These are phyloP conservation scores for Gnomoniopsis smithogilvyi DNA, from an alignment of 2,329 filamentous ascomycete genomes.

Conservation along the genomic window DNA sequence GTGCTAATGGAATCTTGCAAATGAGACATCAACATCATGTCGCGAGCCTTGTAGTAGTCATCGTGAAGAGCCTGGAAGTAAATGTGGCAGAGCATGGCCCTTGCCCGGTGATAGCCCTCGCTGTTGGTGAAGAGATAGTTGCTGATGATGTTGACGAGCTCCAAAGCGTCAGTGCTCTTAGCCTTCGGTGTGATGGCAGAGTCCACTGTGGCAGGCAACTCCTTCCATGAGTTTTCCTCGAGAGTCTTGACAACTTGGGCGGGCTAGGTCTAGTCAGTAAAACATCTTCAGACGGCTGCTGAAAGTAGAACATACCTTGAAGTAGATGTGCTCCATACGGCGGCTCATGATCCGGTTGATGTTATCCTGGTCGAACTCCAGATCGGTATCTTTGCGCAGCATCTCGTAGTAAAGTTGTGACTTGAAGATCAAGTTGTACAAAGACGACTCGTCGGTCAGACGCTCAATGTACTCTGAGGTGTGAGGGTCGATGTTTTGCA, in stretches of 20 bases:
- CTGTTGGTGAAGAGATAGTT: constrained; percentile 93
- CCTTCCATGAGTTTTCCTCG: constrained; percentile 91
- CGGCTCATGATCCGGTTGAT: constrained; percentile 92
- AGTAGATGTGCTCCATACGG: constrained; percentile 95
- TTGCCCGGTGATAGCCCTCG: constrained; percentile 91
- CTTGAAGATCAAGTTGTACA: constrained; percentile 92
- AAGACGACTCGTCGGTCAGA: constrained; percentile 80
- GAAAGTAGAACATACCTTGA: constrained; percentile 64
- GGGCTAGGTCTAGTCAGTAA: constrained; percentile 50
- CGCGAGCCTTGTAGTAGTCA: constrained; percentile 94
- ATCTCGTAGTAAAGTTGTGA: constrained; percentile 85
- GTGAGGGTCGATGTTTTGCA: constrained; percentile 96
- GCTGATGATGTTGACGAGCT: constrained; percentile 83
- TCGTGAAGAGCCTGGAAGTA: constrained; percentile 98
- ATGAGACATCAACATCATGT: constrained; percentile 99
- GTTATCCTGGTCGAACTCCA: constrained; percentile 78
- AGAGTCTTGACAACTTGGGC: constrained; percentile 89
- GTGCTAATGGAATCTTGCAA: constrained; percentile 94
- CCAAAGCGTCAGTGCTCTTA: constrained; percentile 64
- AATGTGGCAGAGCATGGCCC: constrained; percentile 97
- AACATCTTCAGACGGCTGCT: background rate
- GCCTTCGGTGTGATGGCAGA: constrained; percentile 77
- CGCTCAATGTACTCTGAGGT: constrained; percentile 98
- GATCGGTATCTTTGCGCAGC: constrained; percentile 65
- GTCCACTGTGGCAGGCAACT: constrained; percentile 65